Percentiles rank a stretch among this genome's conserved stretches.
Conservation (phyloP, 1,284 basidiomycete genomes). For the Pseudozyma tsukubaensis region DNA sequence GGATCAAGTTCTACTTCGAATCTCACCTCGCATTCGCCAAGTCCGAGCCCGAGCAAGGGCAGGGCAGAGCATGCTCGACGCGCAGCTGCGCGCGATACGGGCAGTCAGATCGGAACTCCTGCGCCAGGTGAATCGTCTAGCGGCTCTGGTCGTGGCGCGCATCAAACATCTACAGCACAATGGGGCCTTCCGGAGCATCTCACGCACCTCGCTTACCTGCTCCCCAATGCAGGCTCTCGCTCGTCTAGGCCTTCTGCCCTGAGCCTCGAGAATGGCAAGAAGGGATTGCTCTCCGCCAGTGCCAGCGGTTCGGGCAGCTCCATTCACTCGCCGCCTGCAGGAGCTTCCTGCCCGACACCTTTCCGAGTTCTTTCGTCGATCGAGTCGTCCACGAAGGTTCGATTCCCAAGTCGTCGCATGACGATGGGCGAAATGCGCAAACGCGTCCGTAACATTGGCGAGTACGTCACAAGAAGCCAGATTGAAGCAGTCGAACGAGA, state of each 20-base stretch:
- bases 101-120: conserved; percentile 55
- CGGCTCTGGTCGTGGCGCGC: conserved; percentile 11
- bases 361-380: conserved; percentile 65
- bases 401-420: conserved; percentile 92
- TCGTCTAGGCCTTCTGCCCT: conserved; percentile 6
- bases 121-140: conserved; percentile 37
- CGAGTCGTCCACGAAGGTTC: conserved; percentile 89
- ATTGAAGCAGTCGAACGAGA: conserved; percentile 69
- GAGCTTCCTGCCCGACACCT: conserved; percentile 76
- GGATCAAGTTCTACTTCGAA: conserved; percentile 44
- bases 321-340: conserved; percentile 23
- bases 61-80: conserved; percentile 40
- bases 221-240: conserved; percentile 75
- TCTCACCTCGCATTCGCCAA: conserved; percentile 55
- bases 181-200: conserved; percentile 96
- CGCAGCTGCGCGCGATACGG: conserved; percentile 36
- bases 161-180: conserved; percentile 77
- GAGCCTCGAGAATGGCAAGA: conserved; percentile 26
- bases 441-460: conserved; percentile 87
- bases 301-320: conserved; percentile 31
- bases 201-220: conserved; percentile 83
- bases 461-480: conserved; percentile 77
- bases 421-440: conserved; percentile 97
- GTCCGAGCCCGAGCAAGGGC: conserved; percentile 58
- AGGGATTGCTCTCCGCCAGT: conserved; percentile 9